These are phyloP conservation scores for Dysphania ambrosioides DNA, from an alignment of 148 eudicot species.

Conservation along the genomic window DNA sequence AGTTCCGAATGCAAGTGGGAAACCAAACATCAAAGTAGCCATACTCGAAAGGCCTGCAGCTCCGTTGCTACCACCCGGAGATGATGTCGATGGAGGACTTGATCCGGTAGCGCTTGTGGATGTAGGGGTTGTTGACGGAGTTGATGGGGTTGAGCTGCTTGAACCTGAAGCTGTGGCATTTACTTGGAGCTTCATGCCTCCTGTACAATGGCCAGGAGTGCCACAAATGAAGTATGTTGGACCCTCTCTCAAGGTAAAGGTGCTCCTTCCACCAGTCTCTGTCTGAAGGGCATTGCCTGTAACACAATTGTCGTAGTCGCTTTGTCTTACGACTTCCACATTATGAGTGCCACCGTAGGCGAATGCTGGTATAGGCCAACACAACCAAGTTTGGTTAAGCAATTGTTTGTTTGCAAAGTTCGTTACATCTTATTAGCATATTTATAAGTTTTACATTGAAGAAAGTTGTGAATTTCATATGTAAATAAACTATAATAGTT, in stretches of 20 bases:
- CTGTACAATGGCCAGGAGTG: slow-evolving; percentile 17
- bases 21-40: slow-evolving; percentile 9
- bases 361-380: slow-evolving; percentile 18
- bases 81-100: neutral
- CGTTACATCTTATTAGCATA: too few relatives aligned
- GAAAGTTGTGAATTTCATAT: too few relatives aligned
- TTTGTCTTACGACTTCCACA: slow-evolving; percentile 21
- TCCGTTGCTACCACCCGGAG: slow-evolving; percentile 12
- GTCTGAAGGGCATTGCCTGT: slow-evolving; percentile 13
- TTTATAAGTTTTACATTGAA: too few relatives aligned
- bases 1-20: slow-evolving; percentile 20
- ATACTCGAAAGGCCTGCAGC: slow-evolving; percentile 7
- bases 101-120: neutral
- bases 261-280: slow-evolving; percentile 5
- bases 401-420: too few relatives aligned
- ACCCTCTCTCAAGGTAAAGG: slow-evolving; percentile 26
- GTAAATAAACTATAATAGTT: too few relatives aligned
- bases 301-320: slow-evolving; percentile 22
- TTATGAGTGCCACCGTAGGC: slow-evolving; percentile 24
- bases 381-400: too few relatives aligned
- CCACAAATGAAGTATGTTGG: slow-evolving; percentile 33
- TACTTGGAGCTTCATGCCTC: slow-evolving; percentile 37
- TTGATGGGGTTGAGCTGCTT: too few relatives aligned
- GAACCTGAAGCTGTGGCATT: slow-evolving; percentile 3
- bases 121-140: slow-evolving; percentile 4